Evolutionary conservation across 2,329 filamentous ascomycete genomes (phyloP), one percentile per base, ranked within the genome.

Genomic region (Trichoderma endophyticum): DNA sequence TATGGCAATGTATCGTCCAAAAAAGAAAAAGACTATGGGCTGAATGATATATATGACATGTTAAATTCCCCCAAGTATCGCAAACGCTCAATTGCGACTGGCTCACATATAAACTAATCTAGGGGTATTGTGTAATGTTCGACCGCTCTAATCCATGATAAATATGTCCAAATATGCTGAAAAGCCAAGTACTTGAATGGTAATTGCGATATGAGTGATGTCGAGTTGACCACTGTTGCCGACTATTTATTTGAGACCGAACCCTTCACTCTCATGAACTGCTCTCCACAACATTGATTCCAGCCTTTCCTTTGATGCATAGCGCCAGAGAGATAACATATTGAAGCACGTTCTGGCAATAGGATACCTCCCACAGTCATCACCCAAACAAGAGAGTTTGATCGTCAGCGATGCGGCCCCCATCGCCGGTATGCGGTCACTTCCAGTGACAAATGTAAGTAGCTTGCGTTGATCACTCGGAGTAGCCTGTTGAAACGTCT

Each of bases 341-440:
- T 97, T 97, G 83, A 98, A 98, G 80, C 95, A 98, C 8, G 95
- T 98, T 77, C 94, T 88, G 21, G 95, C 95, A 24, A 93, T 92
- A 1, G 95, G 95, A 79, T 92, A 97, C 74, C 94, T 86, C 48
- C 88, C 86, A 72, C 86, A 85, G 77, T 97, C 93, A 56, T 92
- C 88, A 0, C 93, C 94, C 0, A 95, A 85, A 78, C 92, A 95
- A 15, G 89, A 87, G 67, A 97, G 84, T 75, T 91, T 90, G 74
- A 98, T 93, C 8, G 91, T 87, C 67, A 97, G 84, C 75, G 91
- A 94, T 8, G 93, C 91, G 4, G 94, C 90, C 1, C 95, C 95
- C 83, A 93, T 94, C 6, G 95, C 94, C 0, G 95, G 95, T 70
- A 97, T 95, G 26, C 95, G 89, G 80, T 97, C 95, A 75, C 93